Conservation (phyloP, 2,329 filamentous ascomycete species). For the Aspergillus alliaceus region DNA sequence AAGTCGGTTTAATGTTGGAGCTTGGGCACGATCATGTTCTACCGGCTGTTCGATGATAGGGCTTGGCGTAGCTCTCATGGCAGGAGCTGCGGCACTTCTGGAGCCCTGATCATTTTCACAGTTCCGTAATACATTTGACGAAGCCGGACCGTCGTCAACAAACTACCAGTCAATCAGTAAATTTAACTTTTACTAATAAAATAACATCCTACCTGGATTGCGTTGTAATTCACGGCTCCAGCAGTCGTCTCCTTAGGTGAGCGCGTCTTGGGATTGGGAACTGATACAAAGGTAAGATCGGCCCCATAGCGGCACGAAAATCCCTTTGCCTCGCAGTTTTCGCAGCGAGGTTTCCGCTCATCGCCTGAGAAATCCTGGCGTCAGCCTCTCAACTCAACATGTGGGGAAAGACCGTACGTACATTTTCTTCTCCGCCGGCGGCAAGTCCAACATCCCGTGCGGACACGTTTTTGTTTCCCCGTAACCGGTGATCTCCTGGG, state of each 20-base stretch:
- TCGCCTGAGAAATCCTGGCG: conserved; percentile 15
- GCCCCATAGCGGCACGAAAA: conserved; percentile 24
- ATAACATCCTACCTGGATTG: conserved; percentile 21
- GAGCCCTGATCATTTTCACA: background rate
- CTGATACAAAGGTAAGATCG: conserved; percentile 23
- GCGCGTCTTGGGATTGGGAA: conserved; percentile 4
- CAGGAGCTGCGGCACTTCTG: background rate
- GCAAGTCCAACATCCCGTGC: conserved; percentile 26
- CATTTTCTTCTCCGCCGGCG: conserved; percentile 27
- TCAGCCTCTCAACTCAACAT: background rate
- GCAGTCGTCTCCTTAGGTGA: background rate
- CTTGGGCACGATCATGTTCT: background rate
- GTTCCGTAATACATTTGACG: background rate
- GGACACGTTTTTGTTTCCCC: conserved; percentile 24
- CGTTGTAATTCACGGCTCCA: conserved; percentile 11
- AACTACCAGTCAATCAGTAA: background rate
- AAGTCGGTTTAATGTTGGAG: background rate
- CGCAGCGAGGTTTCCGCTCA: conserved; percentile 26
- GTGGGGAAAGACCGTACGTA: conserved; percentile 8
- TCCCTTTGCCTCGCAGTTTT: conserved; percentile 24
- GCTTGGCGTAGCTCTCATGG: background rate
- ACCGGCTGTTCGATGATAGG: background rate
- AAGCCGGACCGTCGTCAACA: background rate
- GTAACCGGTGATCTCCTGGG: conserved; percentile 20
- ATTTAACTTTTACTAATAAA: too few relatives aligned